Base-by-base conservation (phyloP, 106 monocot genomes). In the Apostasia shenzhenica region DNA sequence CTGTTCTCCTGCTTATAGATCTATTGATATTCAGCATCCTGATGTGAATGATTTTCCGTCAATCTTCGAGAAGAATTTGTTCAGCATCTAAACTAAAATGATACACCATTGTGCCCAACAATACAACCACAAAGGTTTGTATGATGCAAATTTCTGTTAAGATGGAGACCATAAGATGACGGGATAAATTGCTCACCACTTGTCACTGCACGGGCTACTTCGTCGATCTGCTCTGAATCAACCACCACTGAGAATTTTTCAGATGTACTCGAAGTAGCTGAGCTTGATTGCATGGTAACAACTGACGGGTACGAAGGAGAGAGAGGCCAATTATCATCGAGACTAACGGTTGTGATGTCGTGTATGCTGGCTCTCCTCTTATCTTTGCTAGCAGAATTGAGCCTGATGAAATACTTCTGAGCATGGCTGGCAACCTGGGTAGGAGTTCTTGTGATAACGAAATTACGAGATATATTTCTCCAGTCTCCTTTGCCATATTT, bases 311-410 rank as follows among this genome's bases (percentile, higher is more conserved):
- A 70, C 5, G 81, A 71, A 9, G 78, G 79, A 3, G 78, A 75
- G 2, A 65, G 65, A 52, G 77, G 63, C 42, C 55, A 60, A n/a
- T 74, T 68, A 53, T 86, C 82, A 0, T 59, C 72, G 8, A 86
- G 14, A 67, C 82, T 79, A 63, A 66, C 67, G 4, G 82, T 82
- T 2, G 91, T 88, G 72, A 88, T 88, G 67, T 92, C 91, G 54
- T 92, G 91, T 60, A 92, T 92, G 88, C 91, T 92, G 53, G 91
- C 85, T 45, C 91, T 75, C 68, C 86, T 75, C 78, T 86, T 90
- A 64, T 90, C 90, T 69, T 90, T 90, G 45, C 83, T 77, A 12
- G 78, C 86, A 14, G 86, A 86, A 50, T 76, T 81, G 3, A 86
- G 81, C 70, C 90, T 78, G 59, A 85, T 86, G 79, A 86, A 90